Base-by-base conservation (phyloP, 805 yeast species). In the Starmerella bacillaris region DNA sequence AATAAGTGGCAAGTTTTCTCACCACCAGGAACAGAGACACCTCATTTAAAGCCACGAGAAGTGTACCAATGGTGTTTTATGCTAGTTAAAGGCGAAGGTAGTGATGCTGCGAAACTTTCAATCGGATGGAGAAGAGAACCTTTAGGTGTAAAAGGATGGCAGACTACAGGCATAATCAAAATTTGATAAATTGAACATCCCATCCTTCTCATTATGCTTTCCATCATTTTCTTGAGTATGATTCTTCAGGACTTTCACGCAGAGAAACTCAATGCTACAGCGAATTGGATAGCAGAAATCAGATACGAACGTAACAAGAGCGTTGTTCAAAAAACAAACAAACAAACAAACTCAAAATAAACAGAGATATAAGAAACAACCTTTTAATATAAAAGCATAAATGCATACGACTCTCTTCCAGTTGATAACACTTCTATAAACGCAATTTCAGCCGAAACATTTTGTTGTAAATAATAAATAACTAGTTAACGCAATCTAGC, bases 111-210 rank as follows among this genome's bases (percentile, higher is more conserved):
- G n/a, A 33, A 37, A 4, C 33, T 56, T 18, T 42, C 46, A 3
- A 37, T 55, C 8, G 45, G 47, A 14, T 56, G 61, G 61, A 45
- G 56, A 3, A 44, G 60, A 18, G 58, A 54, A 33, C 59, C 58
- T 21, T 35, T 55, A 27, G 61, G 60, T 6, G 50, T 51, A 21
- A 40, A 45, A 31, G 61, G 61, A 2, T 51, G 51, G 49, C 41
- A 51, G 29, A 46, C 50, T 4, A 37, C 47, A 3, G 38, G 40
- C n/a, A 14, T 28, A 16, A 45, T 44, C n/a, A 33, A 42, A 5
- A 29, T 43, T 2, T 42, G 29, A 21, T 24, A 5, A 6, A 9
- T 9, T n/a, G n/a, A n/a, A n/a, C n/a, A n/a, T n/a, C n/a, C n/a
- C n/a, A n/a, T n/a, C n/a, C n/a, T n/a, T n/a, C n/a, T n/a, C n/a